Percentiles rank a stretch among this genome's conserved stretches.
phyloP scores from a whole-genome alignment of 768 basidiomycete species.

The Pleurotus sapidus region DNA sequence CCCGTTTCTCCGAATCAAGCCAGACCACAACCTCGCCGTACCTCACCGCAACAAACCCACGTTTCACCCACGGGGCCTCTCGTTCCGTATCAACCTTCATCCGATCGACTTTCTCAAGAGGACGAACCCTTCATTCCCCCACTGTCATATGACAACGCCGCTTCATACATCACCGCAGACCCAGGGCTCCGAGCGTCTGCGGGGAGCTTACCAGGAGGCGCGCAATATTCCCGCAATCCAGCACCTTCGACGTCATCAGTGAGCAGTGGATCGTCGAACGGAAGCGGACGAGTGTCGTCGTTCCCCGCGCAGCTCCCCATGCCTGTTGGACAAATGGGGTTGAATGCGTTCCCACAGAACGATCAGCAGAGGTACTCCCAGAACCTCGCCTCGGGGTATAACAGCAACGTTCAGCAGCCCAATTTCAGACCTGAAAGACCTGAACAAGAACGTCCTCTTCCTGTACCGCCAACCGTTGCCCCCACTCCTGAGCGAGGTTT shows the following conservation, averaged over 20 bases:
- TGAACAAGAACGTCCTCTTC: slow-evolving; percentile 8
- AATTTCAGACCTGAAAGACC: neutral
- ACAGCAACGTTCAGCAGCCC: no score
- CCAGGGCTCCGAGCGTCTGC: neutral
- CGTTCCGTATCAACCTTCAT: slow-evolving; percentile 2
- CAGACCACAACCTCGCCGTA: slow-evolving; percentile 6
- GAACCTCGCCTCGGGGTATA: no score
- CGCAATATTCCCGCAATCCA: neutral
- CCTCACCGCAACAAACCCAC: slow-evolving; percentile 1
- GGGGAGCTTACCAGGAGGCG: neutral
- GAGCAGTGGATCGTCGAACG: neutral
- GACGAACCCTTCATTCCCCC: slow-evolving; percentile 10
- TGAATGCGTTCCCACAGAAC: slow-evolving; percentile 9
- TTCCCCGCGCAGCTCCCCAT: slow-evolving; percentile 14
- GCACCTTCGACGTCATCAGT: neutral
- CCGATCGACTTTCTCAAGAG: slow-evolving; percentile 6
- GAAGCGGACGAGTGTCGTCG: neutral
- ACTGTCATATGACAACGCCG: neutral
- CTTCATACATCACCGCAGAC: neutral
- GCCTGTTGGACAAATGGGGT: slow-evolving; percentile 13
- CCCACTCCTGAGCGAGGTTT: neutral
- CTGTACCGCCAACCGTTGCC: slow-evolving; percentile 4
- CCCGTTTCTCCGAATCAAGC: neutral
- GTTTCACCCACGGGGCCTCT: neutral
- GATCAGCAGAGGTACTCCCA: neutral